Percentiles rank a stretch among this genome's conserved stretches.
phyloP scores from a whole-genome alignment of 768 basidiomycete species.

The Tubosaeta brunneosetosa region DNA sequence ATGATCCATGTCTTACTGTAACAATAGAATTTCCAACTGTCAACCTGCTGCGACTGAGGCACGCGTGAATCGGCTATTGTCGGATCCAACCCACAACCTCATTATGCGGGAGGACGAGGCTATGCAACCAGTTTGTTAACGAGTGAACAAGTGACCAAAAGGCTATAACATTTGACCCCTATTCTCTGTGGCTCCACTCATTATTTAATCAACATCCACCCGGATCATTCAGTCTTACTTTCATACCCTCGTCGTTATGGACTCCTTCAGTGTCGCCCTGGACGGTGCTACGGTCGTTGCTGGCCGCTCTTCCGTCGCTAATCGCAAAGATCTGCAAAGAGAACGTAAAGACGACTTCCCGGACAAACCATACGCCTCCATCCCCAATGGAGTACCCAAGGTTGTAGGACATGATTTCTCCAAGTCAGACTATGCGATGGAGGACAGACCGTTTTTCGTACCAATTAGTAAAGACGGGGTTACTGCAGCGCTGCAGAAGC shows the following conservation, averaged over 20 bases:
- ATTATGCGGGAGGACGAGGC: neutral
- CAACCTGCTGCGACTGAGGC: neutral
- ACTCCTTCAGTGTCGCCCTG: slow-evolving; percentile 32
- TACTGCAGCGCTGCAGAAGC: slow-evolving; percentile 62
- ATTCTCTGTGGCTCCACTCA: neutral
- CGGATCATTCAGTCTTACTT: neutral
- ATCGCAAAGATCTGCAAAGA: slow-evolving; percentile 22
- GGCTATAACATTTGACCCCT: neutral
- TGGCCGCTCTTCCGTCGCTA: slow-evolving; percentile 27
- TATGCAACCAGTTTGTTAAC: neutral
- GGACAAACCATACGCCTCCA: slow-evolving; percentile 14
- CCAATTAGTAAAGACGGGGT: slow-evolving; percentile 64
- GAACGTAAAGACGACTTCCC: slow-evolving; percentile 19
- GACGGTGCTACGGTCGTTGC: slow-evolving; percentile 46
- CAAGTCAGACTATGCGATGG: slow-evolving; percentile 45
- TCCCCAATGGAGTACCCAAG: slow-evolving; percentile 12
- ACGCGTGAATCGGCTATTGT: neutral
- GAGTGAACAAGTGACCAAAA: neutral
- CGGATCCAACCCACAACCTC: neutral
- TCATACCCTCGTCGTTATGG: slow-evolving; percentile 13
- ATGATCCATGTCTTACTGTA: too few species aligned
- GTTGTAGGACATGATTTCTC: slow-evolving; percentile 37
- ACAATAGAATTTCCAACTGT: neutral
- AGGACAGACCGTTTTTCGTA: slow-evolving; percentile 68
- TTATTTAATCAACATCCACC: too few species aligned